These are phyloP conservation scores for Fusarium chlamydosporum DNA, from an alignment of 2,329 filamentous ascomycete genomes.

Conservation along the genomic window DNA sequence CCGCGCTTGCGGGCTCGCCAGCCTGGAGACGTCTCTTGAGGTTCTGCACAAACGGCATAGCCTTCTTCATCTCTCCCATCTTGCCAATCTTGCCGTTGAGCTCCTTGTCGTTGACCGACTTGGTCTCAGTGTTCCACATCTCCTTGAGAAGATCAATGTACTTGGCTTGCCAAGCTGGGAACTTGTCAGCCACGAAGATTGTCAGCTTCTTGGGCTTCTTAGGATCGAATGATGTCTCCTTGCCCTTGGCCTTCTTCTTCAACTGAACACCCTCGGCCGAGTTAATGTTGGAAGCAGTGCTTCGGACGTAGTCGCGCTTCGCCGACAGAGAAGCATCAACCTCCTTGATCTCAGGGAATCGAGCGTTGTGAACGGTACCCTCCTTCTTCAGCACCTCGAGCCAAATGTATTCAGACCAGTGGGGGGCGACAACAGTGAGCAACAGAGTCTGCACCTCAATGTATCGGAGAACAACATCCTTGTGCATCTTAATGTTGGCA, in stretches of 20 bases:
- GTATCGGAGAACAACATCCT: slow-evolving; percentile 82
- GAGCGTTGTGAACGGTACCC: slow-evolving; percentile 82
- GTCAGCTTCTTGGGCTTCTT: slow-evolving; percentile 93
- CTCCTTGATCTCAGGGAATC: slow-evolving; percentile 68
- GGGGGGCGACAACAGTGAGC: slow-evolving; percentile 86
- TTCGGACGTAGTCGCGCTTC: slow-evolving; percentile 84
- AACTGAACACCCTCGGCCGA: slow-evolving; percentile 85
- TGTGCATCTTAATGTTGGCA: slow-evolving; percentile 88
- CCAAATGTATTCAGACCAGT: slow-evolving; percentile 97
- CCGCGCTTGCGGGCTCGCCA: slow-evolving; percentile 74
- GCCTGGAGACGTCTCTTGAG: slow-evolving; percentile 86
- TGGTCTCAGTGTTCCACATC: slow-evolving; percentile 72
- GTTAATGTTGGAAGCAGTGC: slow-evolving; percentile 79
- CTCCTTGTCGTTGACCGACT: slow-evolving; percentile 82
- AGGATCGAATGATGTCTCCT: slow-evolving; percentile 86
- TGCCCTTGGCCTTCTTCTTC: slow-evolving; percentile 95
- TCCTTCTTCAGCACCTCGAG: slow-evolving; percentile 86
- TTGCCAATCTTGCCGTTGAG: slow-evolving; percentile 84
- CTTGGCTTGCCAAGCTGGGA: slow-evolving; percentile 92
- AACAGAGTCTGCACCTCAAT: slow-evolving; percentile 89
- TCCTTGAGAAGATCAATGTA: slow-evolving; percentile 85
- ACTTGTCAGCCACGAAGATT: slow-evolving; percentile 84
- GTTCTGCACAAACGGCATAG: slow-evolving; percentile 94
- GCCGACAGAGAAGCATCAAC: slow-evolving; percentile 78
- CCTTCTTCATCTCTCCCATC: slow-evolving; percentile 93